Evolutionary conservation across 1,139 yeast genomes (phyloP).

Genomic region (Saccharomyces pastorianus): DNA sequence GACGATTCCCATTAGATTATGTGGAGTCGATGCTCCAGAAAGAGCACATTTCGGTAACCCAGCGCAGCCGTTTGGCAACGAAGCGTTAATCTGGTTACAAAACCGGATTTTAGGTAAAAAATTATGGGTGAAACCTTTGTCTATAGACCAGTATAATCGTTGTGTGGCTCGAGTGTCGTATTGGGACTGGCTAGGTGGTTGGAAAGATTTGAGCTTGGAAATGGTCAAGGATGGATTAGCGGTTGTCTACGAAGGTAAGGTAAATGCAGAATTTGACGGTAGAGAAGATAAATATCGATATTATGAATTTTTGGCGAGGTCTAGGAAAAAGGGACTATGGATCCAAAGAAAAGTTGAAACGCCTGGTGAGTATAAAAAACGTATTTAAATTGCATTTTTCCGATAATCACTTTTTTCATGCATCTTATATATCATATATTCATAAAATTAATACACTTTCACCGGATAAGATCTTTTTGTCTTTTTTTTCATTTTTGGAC

Average conservation of each 20-base stretch:
- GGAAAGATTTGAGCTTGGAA: conserved; percentile 73
- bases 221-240: conserved; percentile 81
- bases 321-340: conserved; percentile 64
- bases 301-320: conserved; percentile 54
- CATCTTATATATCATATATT: neutral
- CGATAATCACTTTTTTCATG: no score
- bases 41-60: conserved; percentile 91
- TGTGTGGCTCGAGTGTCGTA: conserved; percentile 76
- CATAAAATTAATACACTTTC: neutral
- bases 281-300: conserved; percentile 50
- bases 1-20: conserved; percentile 54
- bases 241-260: conserved; percentile 74
- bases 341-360: conserved; percentile 49
- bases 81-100: conserved; percentile 72
- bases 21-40: conserved; percentile 99
- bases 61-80: conserved; percentile 81
- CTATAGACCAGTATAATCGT: conserved; percentile 82
- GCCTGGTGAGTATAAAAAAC: conserved; percentile 73
- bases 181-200: conserved; percentile 54
- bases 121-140: conserved; percentile 68
- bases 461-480: neutral
- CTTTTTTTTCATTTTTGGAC: neutral
- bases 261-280: conserved; percentile 81
- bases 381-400: neutral
- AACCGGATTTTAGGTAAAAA: conserved; percentile 53